These are phyloP conservation scores for Psilocybe cyanescens DNA, from an alignment of 768 basidiomycete species.

Conservation along the genomic window DNA sequence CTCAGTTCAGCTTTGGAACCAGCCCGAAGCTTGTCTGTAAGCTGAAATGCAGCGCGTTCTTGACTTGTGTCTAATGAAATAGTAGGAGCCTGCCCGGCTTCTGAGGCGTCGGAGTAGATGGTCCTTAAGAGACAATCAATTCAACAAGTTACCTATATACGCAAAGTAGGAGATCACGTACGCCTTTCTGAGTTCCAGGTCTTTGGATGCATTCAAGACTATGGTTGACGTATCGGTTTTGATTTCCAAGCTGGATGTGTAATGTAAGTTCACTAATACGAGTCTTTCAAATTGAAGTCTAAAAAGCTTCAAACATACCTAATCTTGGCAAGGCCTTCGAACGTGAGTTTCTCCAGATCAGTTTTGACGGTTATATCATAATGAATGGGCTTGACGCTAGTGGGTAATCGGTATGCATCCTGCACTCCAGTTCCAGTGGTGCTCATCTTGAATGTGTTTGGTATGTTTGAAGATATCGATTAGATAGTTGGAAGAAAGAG, in stretches of 20 bases:
- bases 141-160: no score
- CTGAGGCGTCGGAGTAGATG: conserved; percentile 58
- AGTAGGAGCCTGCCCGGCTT: conserved; percentile 47
- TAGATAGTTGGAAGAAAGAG: conserved; percentile 16
- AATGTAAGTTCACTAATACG: not conserved
- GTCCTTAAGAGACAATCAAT: conserved; percentile 28
- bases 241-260: conserved; percentile 53
- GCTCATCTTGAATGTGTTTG: conserved; percentile 26
- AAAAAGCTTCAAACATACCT: conserved; percentile 43
- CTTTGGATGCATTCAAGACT: conserved; percentile 62
- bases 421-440: conserved; percentile 22
- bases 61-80: conserved; percentile 60
- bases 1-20: conserved; percentile 73
- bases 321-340: conserved; percentile 77
- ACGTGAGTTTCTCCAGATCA: conserved; percentile 75
- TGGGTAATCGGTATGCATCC: conserved; percentile 66
- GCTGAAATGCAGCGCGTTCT: conserved; percentile 69
- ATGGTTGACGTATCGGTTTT: conserved; percentile 60
- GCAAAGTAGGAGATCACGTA: conserved; percentile 25
- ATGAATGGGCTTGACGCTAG: conserved; percentile 68
- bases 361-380: conserved; percentile 83
- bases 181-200: conserved; percentile 60
- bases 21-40: conserved; percentile 62
- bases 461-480: conserved; percentile 10
- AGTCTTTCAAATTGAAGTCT: not conserved